These are phyloP conservation scores for Auxenochlorella pyrenoidosa DNA, from an alignment of 139 green algal species.

Conservation along the genomic window DNA sequence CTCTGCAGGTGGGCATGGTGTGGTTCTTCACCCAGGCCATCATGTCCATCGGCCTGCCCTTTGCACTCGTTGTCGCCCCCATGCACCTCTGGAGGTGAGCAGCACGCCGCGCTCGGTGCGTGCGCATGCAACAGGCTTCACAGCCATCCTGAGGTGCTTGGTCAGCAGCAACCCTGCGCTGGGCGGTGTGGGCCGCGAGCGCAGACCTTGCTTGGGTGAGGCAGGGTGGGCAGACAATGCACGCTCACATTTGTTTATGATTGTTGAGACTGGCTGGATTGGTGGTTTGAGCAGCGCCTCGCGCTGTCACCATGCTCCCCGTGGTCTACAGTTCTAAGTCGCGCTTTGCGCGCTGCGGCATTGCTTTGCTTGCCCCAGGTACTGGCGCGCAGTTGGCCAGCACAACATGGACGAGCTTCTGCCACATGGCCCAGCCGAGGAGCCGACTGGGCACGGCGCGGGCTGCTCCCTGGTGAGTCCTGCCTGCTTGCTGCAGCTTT, in stretches of 20 bases:
- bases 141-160: background rate
- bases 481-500: background rate
- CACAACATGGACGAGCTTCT: background rate
- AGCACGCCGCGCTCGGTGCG: background rate
- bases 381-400: background rate
- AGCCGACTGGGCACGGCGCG: background rate
- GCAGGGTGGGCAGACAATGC: background rate
- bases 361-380: background rate
- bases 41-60: slow-evolving; percentile 17
- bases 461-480: background rate
- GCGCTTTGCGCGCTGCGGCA: background rate
- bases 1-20: slow-evolving; percentile 3
- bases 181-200: too few relatives aligned
- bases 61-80: background rate
- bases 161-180: background rate
- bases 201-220: background rate
- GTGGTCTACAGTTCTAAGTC: too few relatives aligned
- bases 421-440: background rate
- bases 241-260: background rate
- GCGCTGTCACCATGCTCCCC: background rate
- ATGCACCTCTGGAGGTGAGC: slow-evolving; percentile 16
- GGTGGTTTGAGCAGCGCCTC: background rate
- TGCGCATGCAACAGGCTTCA: background rate
- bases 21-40: slow-evolving; percentile 38
- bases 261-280: too few relatives aligned